Percentiles rank a stretch among this genome's conserved stretches.
These are phyloP conservation scores for Scheffersomyces amazonensis DNA, from an alignment of 805 yeast species.

Conservation along the genomic window DNA sequence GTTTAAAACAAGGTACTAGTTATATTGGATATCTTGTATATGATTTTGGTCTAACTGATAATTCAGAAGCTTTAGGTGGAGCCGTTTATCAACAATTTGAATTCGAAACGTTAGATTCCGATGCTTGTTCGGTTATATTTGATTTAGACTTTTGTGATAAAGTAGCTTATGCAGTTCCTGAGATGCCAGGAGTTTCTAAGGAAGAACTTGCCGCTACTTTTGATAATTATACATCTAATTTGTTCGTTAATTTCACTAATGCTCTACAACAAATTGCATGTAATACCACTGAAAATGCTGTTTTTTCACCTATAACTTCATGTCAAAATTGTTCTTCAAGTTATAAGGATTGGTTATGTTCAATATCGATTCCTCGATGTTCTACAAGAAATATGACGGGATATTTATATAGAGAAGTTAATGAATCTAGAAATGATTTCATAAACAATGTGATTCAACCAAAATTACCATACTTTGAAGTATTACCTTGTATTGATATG, in stretches of 20 bases:
- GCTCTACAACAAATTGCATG: constrained; percentile 79
- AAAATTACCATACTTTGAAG: constrained; percentile 69
- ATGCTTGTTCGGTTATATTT: constrained; percentile 71
- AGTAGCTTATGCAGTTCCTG: constrained; percentile 88
- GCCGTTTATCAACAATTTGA: constrained; percentile 53
- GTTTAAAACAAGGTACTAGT: constrained; percentile 55
- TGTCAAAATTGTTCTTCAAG: constrained; percentile 71
- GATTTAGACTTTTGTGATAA: constrained; percentile 72
- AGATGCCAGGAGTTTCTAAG: constrained; percentile 13
- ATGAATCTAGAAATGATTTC: constrained; percentile 57
- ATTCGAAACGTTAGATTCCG: constrained; percentile 53
- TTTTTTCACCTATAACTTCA: constrained; percentile 69
- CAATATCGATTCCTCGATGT: constrained; percentile 86
- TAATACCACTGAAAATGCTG: constrained; percentile 59
- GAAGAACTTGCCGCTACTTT: constrained; percentile 38
- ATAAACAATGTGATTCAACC: constrained; percentile 49
- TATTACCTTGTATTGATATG: constrained; percentile 80
- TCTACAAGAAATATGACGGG: constrained; percentile 47
- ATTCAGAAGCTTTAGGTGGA: constrained; percentile 51
- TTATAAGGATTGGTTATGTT: constrained; percentile 86
- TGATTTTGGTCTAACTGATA: constrained; percentile 25
- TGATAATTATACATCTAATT: constrained; percentile 56
- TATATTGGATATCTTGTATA: constrained; percentile 67
- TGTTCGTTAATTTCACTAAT: constrained; percentile 66
- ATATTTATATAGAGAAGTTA: constrained; percentile 44